Conservation (phyloP, 768 basidiomycete species). For the Russula sp. region DNA sequence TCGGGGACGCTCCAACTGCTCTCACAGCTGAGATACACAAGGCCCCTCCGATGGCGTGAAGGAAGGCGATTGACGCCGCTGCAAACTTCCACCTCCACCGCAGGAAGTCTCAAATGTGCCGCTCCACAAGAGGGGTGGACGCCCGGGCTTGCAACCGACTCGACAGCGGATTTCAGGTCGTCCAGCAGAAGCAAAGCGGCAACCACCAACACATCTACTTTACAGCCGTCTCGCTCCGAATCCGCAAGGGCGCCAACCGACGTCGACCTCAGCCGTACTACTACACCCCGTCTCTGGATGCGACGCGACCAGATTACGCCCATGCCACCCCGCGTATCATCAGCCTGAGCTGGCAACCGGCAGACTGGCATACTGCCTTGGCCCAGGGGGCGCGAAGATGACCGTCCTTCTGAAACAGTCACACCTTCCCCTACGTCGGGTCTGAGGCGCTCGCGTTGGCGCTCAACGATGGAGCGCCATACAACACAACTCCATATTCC, state of each 20-base stretch:
- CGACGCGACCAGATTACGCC: conserved; percentile 46
- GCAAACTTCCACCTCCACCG: conserved; percentile 54
- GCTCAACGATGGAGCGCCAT: conserved; percentile 31
- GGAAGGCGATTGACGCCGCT: conserved; percentile 40
- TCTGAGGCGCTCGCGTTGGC: conserved; percentile 43
- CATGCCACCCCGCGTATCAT: conserved; percentile 51
- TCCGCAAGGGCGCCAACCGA: conserved; percentile 42
- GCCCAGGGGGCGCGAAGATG: conserved; percentile 36
- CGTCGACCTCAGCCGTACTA: conserved; percentile 54
- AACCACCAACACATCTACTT: conserved; percentile 33
- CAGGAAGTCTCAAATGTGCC: conserved; percentile 42
- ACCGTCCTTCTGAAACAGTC: conserved; percentile 35
- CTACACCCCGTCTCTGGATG: conserved; percentile 54
- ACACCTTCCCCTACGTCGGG: conserved; percentile 32
- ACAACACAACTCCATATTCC: conserved; percentile 43
- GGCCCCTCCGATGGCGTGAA: conserved; percentile 33
- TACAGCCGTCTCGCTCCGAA: no score
- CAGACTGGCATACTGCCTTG: conserved; percentile 39
- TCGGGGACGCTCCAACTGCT: conserved; percentile 33
- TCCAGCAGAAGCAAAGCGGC: conserved; percentile 39
- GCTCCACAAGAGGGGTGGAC: conserved; percentile 38
- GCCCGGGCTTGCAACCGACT: conserved; percentile 49
- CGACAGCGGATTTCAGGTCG: conserved; percentile 38
- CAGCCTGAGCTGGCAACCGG: conserved; percentile 37
- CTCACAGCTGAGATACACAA: conserved; percentile 36